Evolutionary conservation across 331 rosid genomes (phyloP).

Genomic region (Rosa hybrid): DNA sequence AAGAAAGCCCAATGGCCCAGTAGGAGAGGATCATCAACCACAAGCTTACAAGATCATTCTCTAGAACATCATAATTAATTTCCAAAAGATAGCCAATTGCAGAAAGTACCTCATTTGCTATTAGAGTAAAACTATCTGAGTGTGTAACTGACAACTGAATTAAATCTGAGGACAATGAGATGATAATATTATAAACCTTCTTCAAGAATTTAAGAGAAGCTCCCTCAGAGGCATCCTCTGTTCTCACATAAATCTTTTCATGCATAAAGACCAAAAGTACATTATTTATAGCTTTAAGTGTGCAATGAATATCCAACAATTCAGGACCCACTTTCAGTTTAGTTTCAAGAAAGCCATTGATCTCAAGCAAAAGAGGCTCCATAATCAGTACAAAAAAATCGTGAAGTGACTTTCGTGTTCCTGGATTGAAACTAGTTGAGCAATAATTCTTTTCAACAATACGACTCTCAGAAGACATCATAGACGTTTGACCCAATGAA

Average conservation of each 20-base stretch:
- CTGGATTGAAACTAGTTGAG: conserved; percentile 45
- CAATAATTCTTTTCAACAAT: conserved; percentile 27
- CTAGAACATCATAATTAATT: conserved; percentile 80
- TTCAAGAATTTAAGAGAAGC: conserved; percentile 72
- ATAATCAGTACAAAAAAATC: conserved; percentile 66
- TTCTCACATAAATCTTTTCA: conserved; percentile 78
- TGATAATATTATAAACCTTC: conserved; percentile 52
- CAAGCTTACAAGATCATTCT: conserved; percentile 61
- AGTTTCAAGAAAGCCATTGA: conserved; percentile 33
- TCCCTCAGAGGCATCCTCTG: conserved; percentile 72
- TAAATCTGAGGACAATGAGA: conserved; percentile 47
- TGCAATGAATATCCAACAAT: conserved; percentile 46
- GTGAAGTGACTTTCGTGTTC: conserved; percentile 60
- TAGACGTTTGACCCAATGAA: conserved; percentile 19
- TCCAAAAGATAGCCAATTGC: conserved; percentile 71
- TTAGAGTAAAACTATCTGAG: conserved; percentile 35
- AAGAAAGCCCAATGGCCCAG: conserved; percentile 49
- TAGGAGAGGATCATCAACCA: conserved; percentile 67
- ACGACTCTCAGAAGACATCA: conserved; percentile 21
- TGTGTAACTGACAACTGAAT: conserved; percentile 31
- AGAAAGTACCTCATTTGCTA: conserved; percentile 55
- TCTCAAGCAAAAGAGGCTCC: conserved; percentile 13
- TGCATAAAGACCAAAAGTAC: conserved; percentile 68
- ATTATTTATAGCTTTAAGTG: conserved; percentile 59
- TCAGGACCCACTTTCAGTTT: conserved; percentile 35